A percentile compares a stretch with the other conserved stretches of the same genome.
phyloP scores from a whole-genome alignment of 768 basidiomycete genomes.

The Phylloporus sp. region DNA sequence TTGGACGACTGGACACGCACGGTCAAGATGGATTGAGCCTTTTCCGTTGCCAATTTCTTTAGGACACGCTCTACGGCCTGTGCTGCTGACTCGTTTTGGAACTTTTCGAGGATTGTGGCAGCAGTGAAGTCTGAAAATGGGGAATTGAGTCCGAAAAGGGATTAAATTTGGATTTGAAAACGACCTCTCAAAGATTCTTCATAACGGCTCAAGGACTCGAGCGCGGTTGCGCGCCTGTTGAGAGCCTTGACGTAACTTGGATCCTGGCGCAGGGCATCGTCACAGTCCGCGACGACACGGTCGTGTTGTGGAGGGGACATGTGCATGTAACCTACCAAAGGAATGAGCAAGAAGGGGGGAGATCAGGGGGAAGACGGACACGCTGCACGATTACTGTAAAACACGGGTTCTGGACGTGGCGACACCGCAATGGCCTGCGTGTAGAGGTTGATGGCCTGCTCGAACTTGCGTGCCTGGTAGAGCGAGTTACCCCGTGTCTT shows the following conservation, averaged over 20 bases:
- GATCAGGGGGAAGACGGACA: slow-evolving; percentile 46
- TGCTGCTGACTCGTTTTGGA: slow-evolving; percentile 76
- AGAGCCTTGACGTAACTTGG: slow-evolving; percentile 83
- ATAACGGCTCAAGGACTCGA: slow-evolving; percentile 68
- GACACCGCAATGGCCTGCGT: slow-evolving; percentile 70
- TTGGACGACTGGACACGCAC: slow-evolving; percentile 34
- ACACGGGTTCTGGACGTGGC: slow-evolving; percentile 83
- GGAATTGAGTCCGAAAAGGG: not conserved
- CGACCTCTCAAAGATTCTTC: slow-evolving; percentile 78
- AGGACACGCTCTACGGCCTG: slow-evolving; percentile 88
- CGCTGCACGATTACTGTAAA: slow-evolving; percentile 95
- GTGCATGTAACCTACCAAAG: slow-evolving; percentile 76
- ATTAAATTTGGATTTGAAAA: slow-evolving; percentile 14
- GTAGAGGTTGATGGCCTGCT: slow-evolving; percentile 58
- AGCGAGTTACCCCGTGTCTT: slow-evolving; percentile 70
- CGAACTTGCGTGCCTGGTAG: slow-evolving; percentile 59
- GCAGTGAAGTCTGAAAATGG: slow-evolving; percentile 78
- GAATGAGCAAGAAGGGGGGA: not conserved
- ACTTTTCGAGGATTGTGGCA: slow-evolving; percentile 91
- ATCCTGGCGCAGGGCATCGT: slow-evolving; percentile 82
- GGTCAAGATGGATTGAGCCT: slow-evolving; percentile 66
- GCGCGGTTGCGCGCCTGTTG: slow-evolving; percentile 82
- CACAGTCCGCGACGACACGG: slow-evolving; percentile 81
- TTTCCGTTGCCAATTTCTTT: slow-evolving; percentile 70
- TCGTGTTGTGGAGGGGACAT: slow-evolving; percentile 81